These are phyloP conservation scores for Candida sp. DNA, from an alignment of 1,139 yeast species.

Conservation along the genomic window DNA sequence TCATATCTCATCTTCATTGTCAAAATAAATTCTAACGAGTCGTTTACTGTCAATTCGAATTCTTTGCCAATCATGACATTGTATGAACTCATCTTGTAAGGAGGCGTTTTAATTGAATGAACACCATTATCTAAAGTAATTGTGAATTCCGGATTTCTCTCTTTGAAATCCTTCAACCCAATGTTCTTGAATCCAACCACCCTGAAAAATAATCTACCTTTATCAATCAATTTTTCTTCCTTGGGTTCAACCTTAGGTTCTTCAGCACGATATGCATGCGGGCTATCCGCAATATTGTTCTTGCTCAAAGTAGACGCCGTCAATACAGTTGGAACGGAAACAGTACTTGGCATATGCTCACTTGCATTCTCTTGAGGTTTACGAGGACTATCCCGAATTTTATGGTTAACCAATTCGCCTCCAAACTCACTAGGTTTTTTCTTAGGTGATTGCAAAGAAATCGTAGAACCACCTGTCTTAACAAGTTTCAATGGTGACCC, in stretches of 20 bases:
- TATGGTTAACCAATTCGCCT: constrained; percentile 19
- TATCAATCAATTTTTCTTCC: constrained; percentile 34
- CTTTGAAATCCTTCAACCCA: constrained; percentile 51
- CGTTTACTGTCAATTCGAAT: constrained; percentile 75
- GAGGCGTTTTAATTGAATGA: constrained; percentile 78
- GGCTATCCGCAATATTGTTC: not conserved
- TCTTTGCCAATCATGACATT: constrained; percentile 65
- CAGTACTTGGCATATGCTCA: constrained; percentile 18
- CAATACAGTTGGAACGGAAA: constrained; percentile 27
- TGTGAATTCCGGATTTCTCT: constrained; percentile 61
- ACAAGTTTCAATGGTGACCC: constrained; percentile 37
- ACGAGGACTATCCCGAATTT: constrained; percentile 17
- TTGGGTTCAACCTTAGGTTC: not conserved
- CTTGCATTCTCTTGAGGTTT: constrained; percentile 2
- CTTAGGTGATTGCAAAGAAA: constrained; percentile 17
- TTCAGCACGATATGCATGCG: constrained; percentile 4
- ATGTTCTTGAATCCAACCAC: constrained; percentile 59
- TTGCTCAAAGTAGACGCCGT: constrained; percentile 9
- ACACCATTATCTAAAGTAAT: constrained; percentile 85
- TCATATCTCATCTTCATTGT: constrained; percentile 69
- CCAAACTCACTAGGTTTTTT: constrained; percentile 8
- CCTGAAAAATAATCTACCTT: constrained; percentile 72
- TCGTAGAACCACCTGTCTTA: constrained; percentile 23
- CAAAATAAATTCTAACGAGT: constrained; percentile 62
- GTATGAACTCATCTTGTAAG: constrained; percentile 41